These are phyloP conservation scores for Neopestalotiopsis sp. DNA, from an alignment of 2,329 filamentous ascomycete genomes.

Conservation along the genomic window DNA sequence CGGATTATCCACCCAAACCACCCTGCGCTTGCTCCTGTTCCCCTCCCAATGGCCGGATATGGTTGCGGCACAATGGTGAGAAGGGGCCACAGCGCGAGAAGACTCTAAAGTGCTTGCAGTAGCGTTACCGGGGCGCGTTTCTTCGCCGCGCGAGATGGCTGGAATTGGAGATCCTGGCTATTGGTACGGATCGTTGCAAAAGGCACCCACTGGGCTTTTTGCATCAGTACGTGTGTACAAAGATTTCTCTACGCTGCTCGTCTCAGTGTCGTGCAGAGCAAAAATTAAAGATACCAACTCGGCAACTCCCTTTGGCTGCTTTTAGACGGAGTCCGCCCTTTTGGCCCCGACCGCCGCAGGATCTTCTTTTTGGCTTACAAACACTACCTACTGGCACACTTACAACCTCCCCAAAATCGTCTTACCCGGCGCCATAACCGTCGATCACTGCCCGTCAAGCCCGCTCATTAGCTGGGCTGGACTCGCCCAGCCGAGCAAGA, in stretches of 20 bases:
- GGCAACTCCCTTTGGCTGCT: conserved; percentile 1
- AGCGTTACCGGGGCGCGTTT: not conserved
- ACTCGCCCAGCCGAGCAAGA: not conserved
- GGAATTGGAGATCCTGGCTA: not conserved
- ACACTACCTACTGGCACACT: not conserved
- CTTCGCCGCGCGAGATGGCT: not conserved
- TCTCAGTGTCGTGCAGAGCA: too few species aligned
- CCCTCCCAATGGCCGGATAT: not conserved
- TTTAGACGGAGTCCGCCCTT: not conserved
- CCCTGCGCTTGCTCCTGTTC: not conserved
- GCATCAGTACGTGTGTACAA: too few species aligned
- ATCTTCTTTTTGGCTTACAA: conserved; percentile 4
- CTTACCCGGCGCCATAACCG: not conserved
- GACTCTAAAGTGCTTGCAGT: conserved; percentile 11
- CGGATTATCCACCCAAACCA: not conserved
- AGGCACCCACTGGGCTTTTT: not conserved
- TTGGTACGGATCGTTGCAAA: not conserved
- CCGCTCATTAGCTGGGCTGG: conserved; percentile 2
- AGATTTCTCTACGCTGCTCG: too few species aligned
- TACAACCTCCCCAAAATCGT: not conserved
- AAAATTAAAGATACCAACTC: not conserved
- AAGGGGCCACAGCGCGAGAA: conserved; percentile 2
- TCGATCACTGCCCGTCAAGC: not conserved
- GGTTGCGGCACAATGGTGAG: not conserved
- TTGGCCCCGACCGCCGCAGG: not conserved